phyloP scores from a whole-genome alignment of 2,329 filamentous ascomycete species.

The Cladosporium sp. region DNA sequence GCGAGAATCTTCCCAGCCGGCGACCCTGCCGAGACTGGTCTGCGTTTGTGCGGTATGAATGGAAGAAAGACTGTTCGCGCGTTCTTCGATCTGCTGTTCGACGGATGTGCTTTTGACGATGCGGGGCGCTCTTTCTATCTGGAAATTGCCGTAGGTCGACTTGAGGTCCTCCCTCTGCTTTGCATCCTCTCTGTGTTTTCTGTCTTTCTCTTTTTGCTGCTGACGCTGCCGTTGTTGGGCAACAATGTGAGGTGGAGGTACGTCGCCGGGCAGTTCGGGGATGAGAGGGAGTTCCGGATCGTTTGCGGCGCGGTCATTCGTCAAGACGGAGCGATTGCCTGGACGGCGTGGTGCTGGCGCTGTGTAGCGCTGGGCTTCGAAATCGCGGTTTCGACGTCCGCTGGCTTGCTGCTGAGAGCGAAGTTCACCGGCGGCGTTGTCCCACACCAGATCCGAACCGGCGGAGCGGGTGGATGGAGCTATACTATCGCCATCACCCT shows the following conservation, averaged over 20 bases:
- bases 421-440: conserved; percentile 23
- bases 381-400: conserved; percentile 5
- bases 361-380: conserved; percentile 17
- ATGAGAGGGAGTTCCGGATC: conserved; percentile 2
- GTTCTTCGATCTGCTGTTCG: conserved; percentile 37
- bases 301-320: not conserved
- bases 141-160: not conserved
- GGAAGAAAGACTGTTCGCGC: conserved; percentile 25
- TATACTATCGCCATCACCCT: conserved; percentile 2
- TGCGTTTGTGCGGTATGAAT: not conserved
- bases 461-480: not conserved
- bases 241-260: not conserved
- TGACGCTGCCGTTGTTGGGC: conserved; percentile 6
- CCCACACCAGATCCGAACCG: conserved; percentile 26
- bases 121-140: conserved; percentile 16
- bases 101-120: conserved; percentile 38
- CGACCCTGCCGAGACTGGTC: conserved; percentile 4
- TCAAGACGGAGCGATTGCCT: not conserved
- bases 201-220: not conserved
- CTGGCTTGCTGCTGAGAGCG: not conserved
- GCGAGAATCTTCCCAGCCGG: conserved; percentile 22
- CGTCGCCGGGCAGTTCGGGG: conserved; percentile 12
- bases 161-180: not conserved
- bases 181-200: not conserved
- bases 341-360: conserved; percentile 5